These are phyloP conservation scores for Aphanomyces cochlioides DNA, from an alignment of 352 stramenopile genomes.

Conservation along the genomic window DNA sequence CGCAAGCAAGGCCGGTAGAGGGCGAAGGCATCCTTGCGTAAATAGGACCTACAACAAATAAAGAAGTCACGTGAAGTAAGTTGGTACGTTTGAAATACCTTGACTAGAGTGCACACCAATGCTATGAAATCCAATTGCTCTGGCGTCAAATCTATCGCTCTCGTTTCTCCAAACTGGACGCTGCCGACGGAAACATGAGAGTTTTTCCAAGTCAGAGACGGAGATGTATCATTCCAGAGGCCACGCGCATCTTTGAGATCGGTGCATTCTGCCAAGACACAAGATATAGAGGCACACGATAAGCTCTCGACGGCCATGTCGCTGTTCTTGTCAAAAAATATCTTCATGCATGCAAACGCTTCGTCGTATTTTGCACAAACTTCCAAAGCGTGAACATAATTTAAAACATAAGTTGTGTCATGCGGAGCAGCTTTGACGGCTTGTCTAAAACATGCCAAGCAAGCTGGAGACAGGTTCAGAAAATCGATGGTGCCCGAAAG, in stretches of 20 bases:
- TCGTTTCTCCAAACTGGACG: neutral
- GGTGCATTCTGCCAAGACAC: constrained; percentile 35
- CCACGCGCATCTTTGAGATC: constrained; percentile 8
- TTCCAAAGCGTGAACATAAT: constrained; percentile 61
- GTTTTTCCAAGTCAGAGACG: neutral
- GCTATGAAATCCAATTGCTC: constrained; percentile 59
- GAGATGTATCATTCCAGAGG: neutral
- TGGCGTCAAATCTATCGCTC: neutral
- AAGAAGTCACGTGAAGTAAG: neutral
- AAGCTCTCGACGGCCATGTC: constrained; percentile 38
- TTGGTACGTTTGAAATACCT: constrained; percentile 34
- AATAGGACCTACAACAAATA: constrained; percentile 59
- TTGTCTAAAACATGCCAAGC: constrained; percentile 53
- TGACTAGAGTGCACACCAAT: constrained; percentile 76
- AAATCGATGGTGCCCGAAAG: neutral
- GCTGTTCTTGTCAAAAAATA: constrained; percentile 45
- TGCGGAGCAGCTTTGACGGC: constrained; percentile 39
- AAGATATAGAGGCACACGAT: constrained; percentile 35
- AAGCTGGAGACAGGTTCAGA: constrained; percentile 22
- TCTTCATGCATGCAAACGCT: constrained; percentile 41
- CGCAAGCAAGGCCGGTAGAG: constrained; percentile 49
- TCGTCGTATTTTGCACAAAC: constrained; percentile 41
- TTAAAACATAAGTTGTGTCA: constrained; percentile 63
- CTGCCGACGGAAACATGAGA: constrained; percentile 4
- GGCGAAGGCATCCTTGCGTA: constrained; percentile 49